phyloP scores from a whole-genome alignment of 331 rosid genomes.

The Stylosanthes scabra region DNA sequence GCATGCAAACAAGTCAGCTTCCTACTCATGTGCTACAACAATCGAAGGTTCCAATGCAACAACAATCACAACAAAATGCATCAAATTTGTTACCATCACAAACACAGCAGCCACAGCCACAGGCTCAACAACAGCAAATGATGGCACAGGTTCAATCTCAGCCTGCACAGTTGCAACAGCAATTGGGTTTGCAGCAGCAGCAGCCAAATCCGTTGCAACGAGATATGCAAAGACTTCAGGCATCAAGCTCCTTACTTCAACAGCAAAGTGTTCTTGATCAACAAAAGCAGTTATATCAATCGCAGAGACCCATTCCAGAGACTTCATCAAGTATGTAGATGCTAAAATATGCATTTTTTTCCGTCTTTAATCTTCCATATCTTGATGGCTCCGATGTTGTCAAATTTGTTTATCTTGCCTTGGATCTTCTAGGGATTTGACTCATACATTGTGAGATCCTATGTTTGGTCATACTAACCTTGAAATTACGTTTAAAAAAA shows the following conservation, averaged over 20 bases:
- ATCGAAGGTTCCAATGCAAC: conserved; percentile 77
- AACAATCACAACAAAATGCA: conserved; percentile 73
- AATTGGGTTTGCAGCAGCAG: conserved; percentile 83
- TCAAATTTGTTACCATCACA: conserved; percentile 79
- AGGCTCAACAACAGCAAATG: conserved; percentile 79
- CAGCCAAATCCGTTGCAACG: conserved; percentile 77
- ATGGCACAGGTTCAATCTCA: conserved; percentile 91
- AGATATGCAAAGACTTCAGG: conserved; percentile 89
- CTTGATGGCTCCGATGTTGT: conserved; percentile 19
- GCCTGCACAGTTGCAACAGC: conserved; percentile 84
- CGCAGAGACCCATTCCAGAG: conserved; percentile 84
- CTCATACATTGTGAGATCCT: background rate
- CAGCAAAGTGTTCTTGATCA: conserved; percentile 78
- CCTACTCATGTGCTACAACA: conserved; percentile 72
- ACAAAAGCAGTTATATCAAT: conserved; percentile 87
- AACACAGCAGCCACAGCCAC: conserved; percentile 81
- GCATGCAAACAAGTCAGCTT: conserved; percentile 86
- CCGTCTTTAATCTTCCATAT: conserved; percentile 6
- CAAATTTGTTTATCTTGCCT: conserved; percentile 9
- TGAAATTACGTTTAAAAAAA: background rate
- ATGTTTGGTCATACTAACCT: background rate
- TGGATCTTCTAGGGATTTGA: background rate
- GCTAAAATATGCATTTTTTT: conserved; percentile 32
- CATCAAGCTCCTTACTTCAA: conserved; percentile 77
- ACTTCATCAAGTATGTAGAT: conserved; percentile 80